phyloP scores from a whole-genome alignment of 805 yeast genomes.

The Blastobotrys robertii region DNA sequence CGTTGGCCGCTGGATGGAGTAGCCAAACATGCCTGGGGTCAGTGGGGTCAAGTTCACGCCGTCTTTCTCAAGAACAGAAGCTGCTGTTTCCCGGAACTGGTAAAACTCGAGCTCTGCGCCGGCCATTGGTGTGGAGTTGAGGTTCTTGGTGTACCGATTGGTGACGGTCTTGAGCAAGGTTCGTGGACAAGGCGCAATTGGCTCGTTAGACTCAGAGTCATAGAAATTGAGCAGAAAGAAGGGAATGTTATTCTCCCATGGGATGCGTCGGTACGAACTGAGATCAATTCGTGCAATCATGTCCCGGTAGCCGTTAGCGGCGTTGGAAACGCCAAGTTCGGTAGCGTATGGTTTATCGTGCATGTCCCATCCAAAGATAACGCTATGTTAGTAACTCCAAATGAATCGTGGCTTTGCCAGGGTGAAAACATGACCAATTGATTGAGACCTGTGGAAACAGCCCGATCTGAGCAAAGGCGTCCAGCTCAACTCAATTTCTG shows the following conservation, averaged over 20 bases:
- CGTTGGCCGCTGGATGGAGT: slow-evolving; percentile 26
- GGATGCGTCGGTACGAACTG: slow-evolving; percentile 16
- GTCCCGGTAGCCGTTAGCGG: slow-evolving; percentile 25
- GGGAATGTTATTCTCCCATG: slow-evolving; percentile 24
- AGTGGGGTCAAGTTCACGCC: slow-evolving; percentile 20
- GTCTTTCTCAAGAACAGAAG: slow-evolving; percentile 16
- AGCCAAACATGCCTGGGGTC: slow-evolving; percentile 29
- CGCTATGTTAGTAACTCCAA: slow-evolving; percentile 6
- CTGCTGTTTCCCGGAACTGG: slow-evolving; percentile 21
- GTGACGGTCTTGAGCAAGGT: slow-evolving; percentile 17
- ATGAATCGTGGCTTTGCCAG: too few relatives aligned
- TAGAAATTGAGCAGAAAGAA: slow-evolving; percentile 22
- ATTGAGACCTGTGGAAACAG: too few relatives aligned
- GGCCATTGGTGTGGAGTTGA: slow-evolving; percentile 19
- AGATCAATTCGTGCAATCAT: slow-evolving; percentile 22
- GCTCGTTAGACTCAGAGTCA: slow-evolving; percentile 15
- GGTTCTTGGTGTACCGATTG: slow-evolving; percentile 7
- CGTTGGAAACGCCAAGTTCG: slow-evolving; percentile 21
- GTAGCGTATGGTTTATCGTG: slow-evolving; percentile 23
- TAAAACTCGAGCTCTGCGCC: slow-evolving; percentile 29
- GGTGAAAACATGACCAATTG: too few relatives aligned
- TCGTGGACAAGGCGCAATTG: slow-evolving; percentile 26
- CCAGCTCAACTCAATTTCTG: too few relatives aligned
- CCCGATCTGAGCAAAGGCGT: too few relatives aligned
- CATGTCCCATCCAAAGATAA: slow-evolving; percentile 30